A percentile compares a stretch with the other conserved stretches of the same genome.
These are phyloP conservation scores for Apiospora rasikravindrae DNA, from an alignment of 2,329 filamentous ascomycete genomes.

Conservation along the genomic window DNA sequence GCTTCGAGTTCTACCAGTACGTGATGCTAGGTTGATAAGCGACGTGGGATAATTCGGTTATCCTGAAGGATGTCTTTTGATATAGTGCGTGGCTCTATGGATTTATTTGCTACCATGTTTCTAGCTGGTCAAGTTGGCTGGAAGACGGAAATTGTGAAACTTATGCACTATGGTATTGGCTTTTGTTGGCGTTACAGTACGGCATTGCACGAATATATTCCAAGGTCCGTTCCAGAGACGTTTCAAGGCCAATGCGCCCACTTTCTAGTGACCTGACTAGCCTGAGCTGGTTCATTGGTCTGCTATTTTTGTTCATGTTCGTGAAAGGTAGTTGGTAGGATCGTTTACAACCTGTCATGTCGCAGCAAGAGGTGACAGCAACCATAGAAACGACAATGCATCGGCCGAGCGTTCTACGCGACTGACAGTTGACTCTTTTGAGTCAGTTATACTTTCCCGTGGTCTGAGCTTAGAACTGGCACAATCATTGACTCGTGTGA, in stretches of 20 bases:
- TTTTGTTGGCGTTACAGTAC: background rate
- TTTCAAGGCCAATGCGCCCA: background rate
- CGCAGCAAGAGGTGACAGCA: background rate
- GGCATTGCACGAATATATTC: background rate
- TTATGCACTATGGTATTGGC: background rate
- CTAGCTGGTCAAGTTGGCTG: background rate
- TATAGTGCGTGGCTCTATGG: background rate
- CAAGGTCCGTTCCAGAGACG: background rate
- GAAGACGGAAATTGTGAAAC: background rate
- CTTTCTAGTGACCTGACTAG: background rate
- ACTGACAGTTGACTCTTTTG: background rate
- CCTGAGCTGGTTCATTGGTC: background rate
- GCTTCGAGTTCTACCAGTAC: conserved; percentile 16
- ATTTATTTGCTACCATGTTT: background rate
- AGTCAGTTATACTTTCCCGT: background rate
- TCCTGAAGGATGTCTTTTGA: background rate
- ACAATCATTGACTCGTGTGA: background rate
- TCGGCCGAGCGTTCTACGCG: background rate
- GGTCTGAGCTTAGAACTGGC: background rate
- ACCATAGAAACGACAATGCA: background rate
- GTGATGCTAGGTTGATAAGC: conserved; percentile 1
- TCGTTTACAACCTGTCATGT: background rate
- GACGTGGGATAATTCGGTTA: background rate
- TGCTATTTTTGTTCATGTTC: background rate
- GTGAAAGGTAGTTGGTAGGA: background rate